phyloP scores from a whole-genome alignment of 208 protist genomes.

The Borovskyia barvae region DNA sequence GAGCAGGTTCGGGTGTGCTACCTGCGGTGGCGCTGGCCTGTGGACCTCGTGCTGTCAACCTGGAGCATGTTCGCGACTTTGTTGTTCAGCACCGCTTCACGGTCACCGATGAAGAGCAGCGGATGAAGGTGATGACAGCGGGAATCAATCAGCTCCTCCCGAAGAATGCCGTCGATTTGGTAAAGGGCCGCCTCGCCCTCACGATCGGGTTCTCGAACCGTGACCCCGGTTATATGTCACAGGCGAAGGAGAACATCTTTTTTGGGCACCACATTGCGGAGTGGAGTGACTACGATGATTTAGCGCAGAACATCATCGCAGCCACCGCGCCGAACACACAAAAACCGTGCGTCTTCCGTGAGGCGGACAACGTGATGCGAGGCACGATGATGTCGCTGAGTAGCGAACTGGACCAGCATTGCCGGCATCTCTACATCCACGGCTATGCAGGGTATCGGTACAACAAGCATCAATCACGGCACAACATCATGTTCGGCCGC shows the following conservation, averaged over 20 bases:
- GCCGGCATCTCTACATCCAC: conserved; percentile 89
- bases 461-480: conserved; percentile 78
- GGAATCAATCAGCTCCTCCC: conserved; percentile 80
- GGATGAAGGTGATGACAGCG: conserved; percentile 59
- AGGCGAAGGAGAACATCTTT: conserved; percentile 77
- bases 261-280: conserved; percentile 90
- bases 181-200: conserved; percentile 74
- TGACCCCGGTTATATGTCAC: conserved; percentile 81
- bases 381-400: conserved; percentile 89
- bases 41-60: conserved; percentile 57
- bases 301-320: conserved; percentile 82
- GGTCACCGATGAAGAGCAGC: conserved; percentile 75
- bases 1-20: conserved; percentile 76
- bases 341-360: conserved; percentile 82
- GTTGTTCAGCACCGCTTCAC: conserved; percentile 77
- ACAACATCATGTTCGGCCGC: conserved; percentile 85
- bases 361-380: conserved; percentile 84
- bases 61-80: conserved; percentile 80
- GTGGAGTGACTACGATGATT: conserved; percentile 71
- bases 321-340: conserved; percentile 83
- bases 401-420: conserved; percentile 88
- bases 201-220: conserved; percentile 86
- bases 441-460: conserved; percentile 76
- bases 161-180: conserved; percentile 64
- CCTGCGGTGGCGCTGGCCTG: conserved; percentile 82